A percentile compares a stretch with the other conserved stretches of the same genome.
Evolutionary conservation across 495 filamentous ascomycete species (phyloP).

Genomic region (Penicillium riverlandense): DNA sequence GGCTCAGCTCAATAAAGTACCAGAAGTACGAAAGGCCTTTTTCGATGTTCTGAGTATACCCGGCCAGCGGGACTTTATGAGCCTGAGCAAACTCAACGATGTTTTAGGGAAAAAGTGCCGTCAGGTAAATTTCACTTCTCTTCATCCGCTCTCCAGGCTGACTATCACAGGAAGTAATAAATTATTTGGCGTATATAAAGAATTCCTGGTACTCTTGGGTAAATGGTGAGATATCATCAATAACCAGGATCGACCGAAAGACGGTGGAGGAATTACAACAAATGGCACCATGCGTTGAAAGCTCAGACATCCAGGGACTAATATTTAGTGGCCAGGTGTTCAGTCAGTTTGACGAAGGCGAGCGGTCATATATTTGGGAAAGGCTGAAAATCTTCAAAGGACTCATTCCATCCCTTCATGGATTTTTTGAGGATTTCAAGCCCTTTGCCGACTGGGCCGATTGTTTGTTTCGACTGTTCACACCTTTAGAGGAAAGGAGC

Average conservation of each 20-base stretch:
- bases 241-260: conserved; percentile 3
- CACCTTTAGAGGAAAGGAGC: background rate
- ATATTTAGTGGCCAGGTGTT: conserved; percentile 12
- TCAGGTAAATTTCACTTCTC: too few relatives aligned
- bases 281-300: conserved; percentile 2
- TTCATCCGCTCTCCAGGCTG: too few relatives aligned
- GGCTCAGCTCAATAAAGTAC: too few relatives aligned
- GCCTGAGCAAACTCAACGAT: too few relatives aligned
- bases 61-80: too few relatives aligned
- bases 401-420: conserved; percentile 3
- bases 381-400: conserved; percentile 1
- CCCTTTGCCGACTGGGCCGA: background rate
- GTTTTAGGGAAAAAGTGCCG: too few relatives aligned
- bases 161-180: too few relatives aligned
- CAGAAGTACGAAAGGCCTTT: too few relatives aligned
- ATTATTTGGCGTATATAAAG: too few relatives aligned
- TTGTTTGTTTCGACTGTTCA: background rate
- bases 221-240: too few relatives aligned
- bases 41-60: background rate
- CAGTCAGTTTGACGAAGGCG: conserved; percentile 6
- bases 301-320: conserved; percentile 1
- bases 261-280: conserved; percentile 8
- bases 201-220: too few relatives aligned
- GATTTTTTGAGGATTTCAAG: background rate
- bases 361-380: conserved; percentile 13